phyloP scores from a whole-genome alignment of 1,139 yeast genomes.

The Eremothecium cymbalariae region DNA sequence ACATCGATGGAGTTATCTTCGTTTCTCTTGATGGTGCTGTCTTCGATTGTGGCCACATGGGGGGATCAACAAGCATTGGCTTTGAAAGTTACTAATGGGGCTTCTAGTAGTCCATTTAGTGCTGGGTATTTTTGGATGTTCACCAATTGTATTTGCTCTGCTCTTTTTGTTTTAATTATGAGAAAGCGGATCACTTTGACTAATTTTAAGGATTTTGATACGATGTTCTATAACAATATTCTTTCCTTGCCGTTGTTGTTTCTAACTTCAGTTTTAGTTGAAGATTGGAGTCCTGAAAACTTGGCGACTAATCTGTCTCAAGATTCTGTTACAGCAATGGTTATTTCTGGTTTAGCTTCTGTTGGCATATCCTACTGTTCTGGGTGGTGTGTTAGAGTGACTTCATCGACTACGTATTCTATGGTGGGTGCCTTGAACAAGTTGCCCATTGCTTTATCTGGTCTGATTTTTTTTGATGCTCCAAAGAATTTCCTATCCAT shows the following conservation, averaged over 20 bases:
- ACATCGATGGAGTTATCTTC: conserved; percentile 86
- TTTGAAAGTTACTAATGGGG: conserved; percentile 30
- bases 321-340: conserved; percentile 71
- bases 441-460: conserved; percentile 93
- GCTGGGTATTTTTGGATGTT: conserved; percentile 97
- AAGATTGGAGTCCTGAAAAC: conserved; percentile 88
- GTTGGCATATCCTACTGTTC: conserved; percentile 97
- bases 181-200: conserved; percentile 96
- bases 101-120: conserved; percentile 45
- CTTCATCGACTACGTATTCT: conserved; percentile 94
- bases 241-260: conserved; percentile 84
- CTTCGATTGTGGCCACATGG: conserved; percentile 89
- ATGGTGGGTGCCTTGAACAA: conserved; percentile 99
- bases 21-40: conserved; percentile 81
- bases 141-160: conserved; percentile 85
- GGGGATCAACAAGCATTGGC: conserved; percentile 53
- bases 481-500: conserved; percentile 90
- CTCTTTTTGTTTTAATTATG: conserved; percentile 87
- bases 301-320: conserved; percentile 66
- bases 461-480: conserved; percentile 87
- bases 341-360: conserved; percentile 86
- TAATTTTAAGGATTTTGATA: conserved; percentile 94
- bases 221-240: conserved; percentile 95
- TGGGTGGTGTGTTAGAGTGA: conserved; percentile 99
- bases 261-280: conserved; percentile 63